These are phyloP conservation scores for Porcisia deanei DNA, from an alignment of 208 protist genomes.

Conservation along the genomic window DNA sequence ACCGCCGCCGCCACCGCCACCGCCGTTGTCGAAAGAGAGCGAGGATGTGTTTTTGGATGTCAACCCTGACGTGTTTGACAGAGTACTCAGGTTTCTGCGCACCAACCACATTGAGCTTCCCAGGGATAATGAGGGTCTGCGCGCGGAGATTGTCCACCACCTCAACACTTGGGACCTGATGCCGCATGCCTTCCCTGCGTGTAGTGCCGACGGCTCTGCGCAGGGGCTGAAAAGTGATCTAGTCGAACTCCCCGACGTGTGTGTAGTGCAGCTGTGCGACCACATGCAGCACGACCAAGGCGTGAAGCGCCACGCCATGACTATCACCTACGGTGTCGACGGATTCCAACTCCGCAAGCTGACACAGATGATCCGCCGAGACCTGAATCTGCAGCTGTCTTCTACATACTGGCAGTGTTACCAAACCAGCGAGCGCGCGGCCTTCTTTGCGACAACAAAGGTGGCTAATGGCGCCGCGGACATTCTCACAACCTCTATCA, in stretches of 20 bases:
- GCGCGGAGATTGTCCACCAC: conserved; percentile 68
- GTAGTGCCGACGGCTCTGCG: conserved; percentile 7
- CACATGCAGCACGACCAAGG: conserved; percentile 89
- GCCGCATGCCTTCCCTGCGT: conserved; percentile 57
- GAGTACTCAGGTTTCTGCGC: conserved; percentile 73
- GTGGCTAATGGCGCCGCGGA: conserved; percentile 86
- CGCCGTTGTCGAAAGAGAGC: background rate
- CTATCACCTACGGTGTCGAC: conserved; percentile 86
- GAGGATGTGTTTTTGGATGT: conserved; percentile 80
- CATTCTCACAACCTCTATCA: conserved; percentile 84
- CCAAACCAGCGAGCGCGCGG: conserved; percentile 85
- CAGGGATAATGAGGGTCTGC: conserved; percentile 54
- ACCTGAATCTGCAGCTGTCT: conserved; percentile 75
- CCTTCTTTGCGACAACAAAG: conserved; percentile 87
- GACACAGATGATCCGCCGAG: conserved; percentile 67
- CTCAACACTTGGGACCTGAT: conserved; percentile 77
- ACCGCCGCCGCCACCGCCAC: conserved; percentile 10
- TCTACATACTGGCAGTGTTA: conserved; percentile 92
- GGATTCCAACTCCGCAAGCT: conserved; percentile 78
- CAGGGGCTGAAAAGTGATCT: conserved; percentile 10
- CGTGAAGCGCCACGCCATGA: conserved; percentile 87
- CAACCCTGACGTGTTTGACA: conserved; percentile 77
- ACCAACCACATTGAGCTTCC: conserved; percentile 65
- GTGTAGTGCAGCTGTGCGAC: conserved; percentile 86
- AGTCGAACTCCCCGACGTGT: conserved; percentile 69